phyloP scores from a whole-genome alignment of 768 basidiomycete genomes.

The Calocybe gangraenosa region DNA sequence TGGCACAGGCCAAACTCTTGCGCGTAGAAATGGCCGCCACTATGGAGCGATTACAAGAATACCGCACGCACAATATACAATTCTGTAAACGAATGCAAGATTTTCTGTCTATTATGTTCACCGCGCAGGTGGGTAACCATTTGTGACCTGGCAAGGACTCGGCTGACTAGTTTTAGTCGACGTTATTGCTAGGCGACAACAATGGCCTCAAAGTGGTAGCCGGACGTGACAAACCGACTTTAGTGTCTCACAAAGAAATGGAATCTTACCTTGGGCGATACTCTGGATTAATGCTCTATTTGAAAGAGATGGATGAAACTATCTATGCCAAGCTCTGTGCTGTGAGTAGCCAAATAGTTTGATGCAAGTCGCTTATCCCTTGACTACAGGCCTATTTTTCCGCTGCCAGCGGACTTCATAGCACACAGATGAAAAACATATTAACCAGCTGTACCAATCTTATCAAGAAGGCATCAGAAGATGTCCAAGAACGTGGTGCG shows the following conservation, averaged over 20 bases:
- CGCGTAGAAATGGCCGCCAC: slow-evolving; percentile 94
- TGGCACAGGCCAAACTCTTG: slow-evolving; percentile 5
- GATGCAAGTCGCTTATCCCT: slow-evolving; percentile 1
- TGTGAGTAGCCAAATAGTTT: slow-evolving; percentile 41
- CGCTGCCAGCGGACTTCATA: slow-evolving; percentile 77
- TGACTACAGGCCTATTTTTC: slow-evolving; percentile 81
- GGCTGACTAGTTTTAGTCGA: slow-evolving; percentile 40
- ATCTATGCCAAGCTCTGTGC: slow-evolving; percentile 88
- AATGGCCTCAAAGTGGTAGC: slow-evolving; percentile 48
- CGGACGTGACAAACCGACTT: slow-evolving; percentile 39
- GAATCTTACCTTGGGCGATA: slow-evolving; percentile 86
- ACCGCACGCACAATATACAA: slow-evolving; percentile 82
- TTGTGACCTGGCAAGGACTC: slow-evolving; percentile 2
- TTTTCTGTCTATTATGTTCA: slow-evolving; percentile 88
- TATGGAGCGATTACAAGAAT: slow-evolving; percentile 89
- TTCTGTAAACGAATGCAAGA: slow-evolving; percentile 92
- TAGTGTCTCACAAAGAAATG: slow-evolving; percentile 65
- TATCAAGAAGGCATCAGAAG: slow-evolving; percentile 66
- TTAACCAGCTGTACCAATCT: slow-evolving; percentile 52
- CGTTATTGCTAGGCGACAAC: slow-evolving; percentile 60
- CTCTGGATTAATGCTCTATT: slow-evolving; percentile 83
- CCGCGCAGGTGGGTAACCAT: slow-evolving; percentile 62
- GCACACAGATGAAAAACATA: slow-evolving; percentile 72
- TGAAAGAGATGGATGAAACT: slow-evolving; percentile 94
- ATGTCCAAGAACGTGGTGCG: slow-evolving; percentile 71